Evolutionary conservation across 768 basidiomycete species (phyloP).

Genomic region (Pholiota molesta): DNA sequence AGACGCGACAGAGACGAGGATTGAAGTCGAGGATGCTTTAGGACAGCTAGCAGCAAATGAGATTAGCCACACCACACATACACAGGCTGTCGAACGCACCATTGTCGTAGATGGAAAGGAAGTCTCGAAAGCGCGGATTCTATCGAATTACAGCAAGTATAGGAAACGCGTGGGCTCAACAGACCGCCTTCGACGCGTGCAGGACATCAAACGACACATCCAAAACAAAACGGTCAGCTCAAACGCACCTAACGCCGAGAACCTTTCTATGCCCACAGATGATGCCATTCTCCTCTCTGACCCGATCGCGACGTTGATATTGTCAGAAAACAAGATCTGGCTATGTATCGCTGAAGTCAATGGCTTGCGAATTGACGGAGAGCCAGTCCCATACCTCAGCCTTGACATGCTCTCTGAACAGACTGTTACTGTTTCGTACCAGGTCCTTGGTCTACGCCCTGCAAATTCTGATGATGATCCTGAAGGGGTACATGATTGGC

Average conservation of each 20-base stretch:
- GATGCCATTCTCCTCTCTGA: constrained; percentile 22
- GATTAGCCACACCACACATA: too few species aligned
- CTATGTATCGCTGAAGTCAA: constrained; percentile 31
- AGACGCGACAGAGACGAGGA: too few species aligned
- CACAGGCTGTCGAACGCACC: too few species aligned
- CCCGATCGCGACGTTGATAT: constrained; percentile 28
- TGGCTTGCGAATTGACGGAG: constrained; percentile 22
- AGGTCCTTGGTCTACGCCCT: constrained; percentile 26
- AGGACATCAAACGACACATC: too few species aligned
- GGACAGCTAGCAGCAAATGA: too few species aligned
- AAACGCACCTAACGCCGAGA: background rate
- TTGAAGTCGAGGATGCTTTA: too few species aligned
- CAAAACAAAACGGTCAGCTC: background rate
- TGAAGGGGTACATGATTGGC: constrained; percentile 27
- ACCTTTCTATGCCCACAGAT: background rate
- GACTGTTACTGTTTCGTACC: constrained; percentile 22
- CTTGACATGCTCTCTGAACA: constrained; percentile 23
- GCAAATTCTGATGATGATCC: constrained; percentile 24
- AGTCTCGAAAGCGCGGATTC: too few species aligned
- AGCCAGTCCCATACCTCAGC: constrained; percentile 16
- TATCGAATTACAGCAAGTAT: too few species aligned
- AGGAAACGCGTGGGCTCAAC: too few species aligned
- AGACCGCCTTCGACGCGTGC: too few species aligned
- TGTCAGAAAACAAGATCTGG: constrained; percentile 25
- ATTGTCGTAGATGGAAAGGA: too few species aligned